Conservation (phyloP, 352 stramenopile species). For the Pythium monospermum region DNA sequence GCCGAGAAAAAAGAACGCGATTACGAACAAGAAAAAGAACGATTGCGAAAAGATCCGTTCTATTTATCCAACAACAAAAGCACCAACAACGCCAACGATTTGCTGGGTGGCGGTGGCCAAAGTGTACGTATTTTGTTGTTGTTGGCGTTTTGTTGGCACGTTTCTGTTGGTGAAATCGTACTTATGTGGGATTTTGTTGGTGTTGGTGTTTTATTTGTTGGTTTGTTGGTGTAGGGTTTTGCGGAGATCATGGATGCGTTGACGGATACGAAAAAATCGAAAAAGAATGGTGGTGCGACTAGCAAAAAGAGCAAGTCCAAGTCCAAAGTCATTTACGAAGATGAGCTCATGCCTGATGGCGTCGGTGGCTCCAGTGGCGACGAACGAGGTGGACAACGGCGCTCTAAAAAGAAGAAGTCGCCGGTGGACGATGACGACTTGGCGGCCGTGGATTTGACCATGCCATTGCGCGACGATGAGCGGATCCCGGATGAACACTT, state of each 20-base stretch:
- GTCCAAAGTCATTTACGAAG: slow-evolving; percentile 57
- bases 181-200: not conserved
- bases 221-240: slow-evolving; percentile 35
- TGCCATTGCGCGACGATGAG: slow-evolving; percentile 70
- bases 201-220: slow-evolving; percentile 4
- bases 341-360: slow-evolving; percentile 77
- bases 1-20: slow-evolving; percentile 34
- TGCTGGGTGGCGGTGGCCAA: slow-evolving; percentile 4
- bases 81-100: slow-evolving; percentile 27
- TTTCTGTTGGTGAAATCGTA: too few relatives aligned
- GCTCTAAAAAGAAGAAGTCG: slow-evolving; percentile 1
- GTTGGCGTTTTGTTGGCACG: too few relatives aligned
- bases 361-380: slow-evolving; percentile 68
- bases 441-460: slow-evolving; percentile 69
- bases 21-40: slow-evolving; percentile 44
- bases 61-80: slow-evolving; percentile 60
- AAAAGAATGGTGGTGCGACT: slow-evolving; percentile 34
- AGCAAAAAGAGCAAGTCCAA: slow-evolving; percentile 18
- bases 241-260: slow-evolving; percentile 80
- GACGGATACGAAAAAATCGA: slow-evolving; percentile 39
- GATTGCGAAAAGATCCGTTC: slow-evolving; percentile 73
- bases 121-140: slow-evolving; percentile 24
- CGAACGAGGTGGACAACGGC: slow-evolving; percentile 36
- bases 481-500: slow-evolving; percentile 78
- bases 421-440: slow-evolving; percentile 57